Evolutionary conservation across 306 rosid species (phyloP).

Genomic region (Pterocarpus macrocarpus): DNA sequence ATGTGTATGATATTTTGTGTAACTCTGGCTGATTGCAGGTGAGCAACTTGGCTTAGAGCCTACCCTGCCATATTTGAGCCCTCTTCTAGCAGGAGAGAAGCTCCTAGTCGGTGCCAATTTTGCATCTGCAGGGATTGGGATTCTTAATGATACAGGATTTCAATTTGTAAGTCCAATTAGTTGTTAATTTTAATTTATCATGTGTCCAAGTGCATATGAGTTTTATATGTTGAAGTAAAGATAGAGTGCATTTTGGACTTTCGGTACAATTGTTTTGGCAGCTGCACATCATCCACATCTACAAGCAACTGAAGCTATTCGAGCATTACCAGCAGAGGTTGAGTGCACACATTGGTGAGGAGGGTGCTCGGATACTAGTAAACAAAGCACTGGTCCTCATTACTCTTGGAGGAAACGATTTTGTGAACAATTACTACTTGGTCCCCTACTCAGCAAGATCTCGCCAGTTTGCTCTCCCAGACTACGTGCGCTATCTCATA

Average conservation of each 20-base stretch:
- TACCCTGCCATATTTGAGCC: conserved; percentile 81
- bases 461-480: conserved; percentile 85
- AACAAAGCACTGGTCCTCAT: conserved; percentile 69
- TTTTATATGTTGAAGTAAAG: not conserved
- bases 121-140: conserved; percentile 90
- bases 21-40: conserved; percentile 52
- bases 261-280: conserved; percentile 41
- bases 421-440: conserved; percentile 86
- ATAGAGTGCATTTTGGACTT: not conserved
- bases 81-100: conserved; percentile 56
- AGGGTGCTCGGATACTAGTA: conserved; percentile 54
- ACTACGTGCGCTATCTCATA: conserved; percentile 71
- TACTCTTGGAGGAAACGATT: conserved; percentile 89
- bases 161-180: conserved; percentile 77
- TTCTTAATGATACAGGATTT: conserved; percentile 82
- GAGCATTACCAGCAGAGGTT: conserved; percentile 70
- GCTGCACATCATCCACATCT: conserved; percentile 71
- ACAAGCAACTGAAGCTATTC: conserved; percentile 70
- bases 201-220: not conserved
- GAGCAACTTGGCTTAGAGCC: conserved; percentile 72
- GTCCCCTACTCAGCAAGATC: conserved; percentile 90
- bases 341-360: conserved; percentile 61
- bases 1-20: not conserved
- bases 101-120: conserved; percentile 90
- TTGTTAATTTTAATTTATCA: conserved; percentile 46